Evolutionary conservation across 2,329 filamentous ascomycete genomes (phyloP).

Genomic region (Graphium sp.): DNA sequence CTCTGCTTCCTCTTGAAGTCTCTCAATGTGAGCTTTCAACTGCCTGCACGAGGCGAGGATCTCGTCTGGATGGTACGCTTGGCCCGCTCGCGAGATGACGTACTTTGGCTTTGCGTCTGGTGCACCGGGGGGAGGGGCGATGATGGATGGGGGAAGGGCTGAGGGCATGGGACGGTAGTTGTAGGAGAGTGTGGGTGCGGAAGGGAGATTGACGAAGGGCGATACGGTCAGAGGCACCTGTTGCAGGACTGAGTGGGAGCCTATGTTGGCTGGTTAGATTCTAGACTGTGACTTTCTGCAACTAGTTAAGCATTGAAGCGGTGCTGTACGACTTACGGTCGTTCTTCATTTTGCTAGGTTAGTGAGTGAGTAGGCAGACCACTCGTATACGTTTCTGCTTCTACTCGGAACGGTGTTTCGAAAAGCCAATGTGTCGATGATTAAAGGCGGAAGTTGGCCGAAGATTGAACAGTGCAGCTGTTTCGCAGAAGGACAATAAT

Average conservation of each 20-base stretch:
- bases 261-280: too few relatives aligned
- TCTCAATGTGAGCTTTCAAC: constrained; percentile 58
- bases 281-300: background rate
- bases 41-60: constrained; percentile 70
- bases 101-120: constrained; percentile 42
- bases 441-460: too few relatives aligned
- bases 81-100: constrained; percentile 60
- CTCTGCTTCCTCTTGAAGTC: constrained; percentile 51
- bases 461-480: too few relatives aligned
- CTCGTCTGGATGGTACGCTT: constrained; percentile 72
- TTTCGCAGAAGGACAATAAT: too few relatives aligned
- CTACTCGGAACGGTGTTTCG: too few relatives aligned
- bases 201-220: constrained; percentile 81
- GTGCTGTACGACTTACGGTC: too few relatives aligned
- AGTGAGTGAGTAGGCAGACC: too few relatives aligned
- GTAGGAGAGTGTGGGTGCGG: constrained; percentile 82
- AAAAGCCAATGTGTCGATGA: too few relatives aligned
- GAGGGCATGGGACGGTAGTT: constrained; percentile 86
- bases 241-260: constrained; percentile 71
- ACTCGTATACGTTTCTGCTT: too few relatives aligned
- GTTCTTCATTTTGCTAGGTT: too few relatives aligned
- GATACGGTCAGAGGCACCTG: constrained; percentile 90
- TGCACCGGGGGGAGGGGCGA: constrained; percentile 7
- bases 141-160: constrained; percentile 45
- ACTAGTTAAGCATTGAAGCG: background rate